Percentiles rank a stretch among this genome's conserved stretches.
Conservation (phyloP, 2,329 filamentous ascomycete species). For the Phoma sp. region DNA sequence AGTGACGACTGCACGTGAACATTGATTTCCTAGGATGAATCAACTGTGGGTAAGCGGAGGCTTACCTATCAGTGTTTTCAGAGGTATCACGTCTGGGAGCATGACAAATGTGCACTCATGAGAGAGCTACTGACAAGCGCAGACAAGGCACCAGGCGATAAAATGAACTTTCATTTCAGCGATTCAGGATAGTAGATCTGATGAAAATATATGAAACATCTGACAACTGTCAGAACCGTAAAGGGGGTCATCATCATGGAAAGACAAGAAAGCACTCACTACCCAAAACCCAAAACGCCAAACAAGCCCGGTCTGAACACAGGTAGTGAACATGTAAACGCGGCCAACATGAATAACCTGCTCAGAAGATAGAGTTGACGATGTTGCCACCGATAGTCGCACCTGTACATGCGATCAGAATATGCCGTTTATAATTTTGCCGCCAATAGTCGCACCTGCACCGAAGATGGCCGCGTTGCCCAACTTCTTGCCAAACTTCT, state of each 20-base stretch:
- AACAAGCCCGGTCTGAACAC: slow-evolving; percentile 4
- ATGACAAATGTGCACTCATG: background rate
- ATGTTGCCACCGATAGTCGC: slow-evolving; percentile 89
- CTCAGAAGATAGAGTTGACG: slow-evolving; percentile 56
- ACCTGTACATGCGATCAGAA: slow-evolving; percentile 69
- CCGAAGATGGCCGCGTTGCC: slow-evolving; percentile 88
- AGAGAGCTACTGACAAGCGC: no score
- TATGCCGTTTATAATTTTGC: slow-evolving; percentile 71
- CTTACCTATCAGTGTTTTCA: no score
- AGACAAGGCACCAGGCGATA: no score
- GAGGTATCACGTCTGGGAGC: background rate
- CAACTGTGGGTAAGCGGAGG: no score
- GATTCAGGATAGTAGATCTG: background rate
- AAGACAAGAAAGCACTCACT: slow-evolving; percentile 9
- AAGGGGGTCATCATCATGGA: background rate
- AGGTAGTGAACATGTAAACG: slow-evolving; percentile 8
- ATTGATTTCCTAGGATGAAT: no score
- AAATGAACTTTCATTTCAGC: no score
- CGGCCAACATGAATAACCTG: background rate
- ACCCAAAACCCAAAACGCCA: slow-evolving; percentile 10
- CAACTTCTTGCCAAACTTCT: slow-evolving; percentile 96
- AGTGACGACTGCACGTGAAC: no score
- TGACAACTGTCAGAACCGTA: slow-evolving; percentile 14
- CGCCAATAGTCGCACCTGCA: slow-evolving; percentile 87
- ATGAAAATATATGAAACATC: slow-evolving; percentile 7